Percentiles rank a stretch among this genome's conserved stretches.
phyloP scores from a whole-genome alignment of 2,329 filamentous ascomycete genomes.

The Trichophyton schoenleinii region DNA sequence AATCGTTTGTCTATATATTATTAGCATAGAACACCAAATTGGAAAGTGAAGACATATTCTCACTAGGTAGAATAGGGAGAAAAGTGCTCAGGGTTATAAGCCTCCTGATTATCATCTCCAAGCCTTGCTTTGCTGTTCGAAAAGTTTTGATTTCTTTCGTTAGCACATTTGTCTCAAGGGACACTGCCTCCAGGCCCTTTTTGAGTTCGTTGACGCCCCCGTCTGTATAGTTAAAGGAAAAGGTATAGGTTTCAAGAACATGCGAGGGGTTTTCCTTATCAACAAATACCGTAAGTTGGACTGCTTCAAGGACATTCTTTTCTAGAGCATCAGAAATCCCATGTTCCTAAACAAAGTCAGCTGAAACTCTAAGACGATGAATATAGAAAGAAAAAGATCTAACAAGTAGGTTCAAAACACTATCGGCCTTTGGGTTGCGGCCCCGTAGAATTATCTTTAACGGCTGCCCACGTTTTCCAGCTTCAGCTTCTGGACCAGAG shows the following conservation, averaged over 20 bases:
- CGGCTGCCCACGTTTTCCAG: conserved; percentile 20
- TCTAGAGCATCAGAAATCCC: conserved; percentile 37
- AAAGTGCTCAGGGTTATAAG: conserved; percentile 28
- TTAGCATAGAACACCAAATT: not conserved
- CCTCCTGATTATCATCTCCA: conserved; percentile 33
- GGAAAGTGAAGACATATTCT: conserved; percentile 2
- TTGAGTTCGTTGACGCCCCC: conserved; percentile 20
- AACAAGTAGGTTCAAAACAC: conserved; percentile 38
- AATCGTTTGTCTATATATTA: conserved; percentile 24
- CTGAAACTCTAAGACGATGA: not conserved
- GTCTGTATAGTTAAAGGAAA: conserved; percentile 35
- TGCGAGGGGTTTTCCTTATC: conserved; percentile 25
- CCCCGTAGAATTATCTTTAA: conserved; percentile 31
- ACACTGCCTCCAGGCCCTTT: conserved; percentile 21
- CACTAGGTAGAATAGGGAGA: conserved; percentile 34
- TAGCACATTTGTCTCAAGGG: conserved; percentile 19
- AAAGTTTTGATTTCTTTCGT: conserved; percentile 26
- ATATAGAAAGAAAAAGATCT: conserved; percentile 9
- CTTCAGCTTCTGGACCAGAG: conserved; percentile 3
- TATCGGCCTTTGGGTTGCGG: conserved; percentile 30
- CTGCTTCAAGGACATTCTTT: conserved; percentile 29
- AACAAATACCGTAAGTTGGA: conserved; percentile 38
- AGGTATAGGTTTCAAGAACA: conserved; percentile 40
- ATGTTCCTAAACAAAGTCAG: conserved; percentile 30
- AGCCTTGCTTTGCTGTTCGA: conserved; percentile 28